Base-by-base conservation (phyloP, 192 early-diverging fungal species). In the Dissophora ornata region DNA sequence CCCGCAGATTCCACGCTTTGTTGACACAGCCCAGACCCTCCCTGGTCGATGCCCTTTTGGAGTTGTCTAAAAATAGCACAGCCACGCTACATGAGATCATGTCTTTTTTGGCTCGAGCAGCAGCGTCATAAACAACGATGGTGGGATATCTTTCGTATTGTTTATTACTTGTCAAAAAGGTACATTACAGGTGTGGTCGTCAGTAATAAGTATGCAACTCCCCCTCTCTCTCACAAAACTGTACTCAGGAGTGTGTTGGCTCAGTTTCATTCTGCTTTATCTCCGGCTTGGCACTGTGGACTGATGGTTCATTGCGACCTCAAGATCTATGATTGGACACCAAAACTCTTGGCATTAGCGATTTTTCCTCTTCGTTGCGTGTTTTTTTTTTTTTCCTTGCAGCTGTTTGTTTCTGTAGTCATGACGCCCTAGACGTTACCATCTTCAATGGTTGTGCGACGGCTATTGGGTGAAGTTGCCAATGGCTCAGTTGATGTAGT, bases 381-480 rank as follows among this genome's bases (percentile, higher is more conserved):
- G 13, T 13, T 38, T 13, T 38, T 38, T 38, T 38, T 38, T 38
- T 38, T 38, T 38, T 6, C 36, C 36, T 9, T 13, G 36, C 6
- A 38, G 36, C 36, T 13, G 7, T 38, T 6, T 6, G 7, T 13
- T 38, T 38, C 36, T 38, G 36, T 13, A 13, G 51, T 56, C 30
- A 68, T 21, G 0, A 44, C 3, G 18, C 38, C 25, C 21, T 26
- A 36, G 15, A 4, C 13, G 22, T 57, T 57, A 77, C 73, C 73
- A 49, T 77, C 73, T 21, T 77, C 73, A 16, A 77, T 16, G n/a
- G 64, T 77, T 15, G 58, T 67, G 25, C 51, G 45, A 57, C 59
- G 64, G 33, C 30, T 41, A n/a, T 59, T 57, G 1, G 61, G 45
- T 19, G 60, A 26, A 29, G 34, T 26, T 4, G 28, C 15, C 5